Evolutionary conservation across 768 basidiomycete genomes (phyloP).

Genomic region (Gymnopilus junonius): DNA sequence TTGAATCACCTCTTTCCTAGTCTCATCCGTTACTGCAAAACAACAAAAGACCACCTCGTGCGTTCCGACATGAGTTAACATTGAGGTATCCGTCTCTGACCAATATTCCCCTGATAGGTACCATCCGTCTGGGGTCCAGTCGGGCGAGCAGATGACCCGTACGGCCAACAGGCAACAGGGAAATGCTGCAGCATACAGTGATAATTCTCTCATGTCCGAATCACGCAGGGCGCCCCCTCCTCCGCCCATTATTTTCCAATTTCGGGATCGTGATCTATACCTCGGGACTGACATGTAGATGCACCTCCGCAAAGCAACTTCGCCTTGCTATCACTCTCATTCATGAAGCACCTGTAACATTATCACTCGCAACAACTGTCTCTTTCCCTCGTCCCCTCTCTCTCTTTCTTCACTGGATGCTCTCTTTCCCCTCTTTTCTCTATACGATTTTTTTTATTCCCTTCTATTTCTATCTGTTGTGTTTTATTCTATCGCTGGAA

Average conservation of each 20-base stretch:
- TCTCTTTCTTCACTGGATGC: conserved; percentile 17
- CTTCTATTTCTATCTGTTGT: conserved; percentile 18
- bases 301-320: conserved; percentile 11
- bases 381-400: background rate
- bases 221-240: background rate
- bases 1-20: conserved; percentile 44
- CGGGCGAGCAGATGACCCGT: conserved; percentile 92
- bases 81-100: background rate
- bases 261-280: conserved; percentile 17
- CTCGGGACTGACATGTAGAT: conserved; percentile 23
- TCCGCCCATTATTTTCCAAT: background rate
- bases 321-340: conserved; percentile 16
- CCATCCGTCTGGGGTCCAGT: conserved; percentile 98
- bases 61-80: conserved; percentile 17
- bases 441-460: conserved; percentile 12
- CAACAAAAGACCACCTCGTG: conserved; percentile 81
- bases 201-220: conserved; percentile 4
- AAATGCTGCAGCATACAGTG: conserved; percentile 70
- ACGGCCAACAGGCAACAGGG: conserved; percentile 66
- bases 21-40: conserved; percentile 93
- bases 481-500: conserved; percentile 16
- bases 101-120: conserved; percentile 52
- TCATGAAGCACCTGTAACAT: conserved; percentile 25
- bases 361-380: conserved; percentile 14
- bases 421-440: conserved; percentile 15